Conservation (phyloP, 2,329 filamentous ascomycete genomes). For the Phyllosticta paracitricarpa region DNA sequence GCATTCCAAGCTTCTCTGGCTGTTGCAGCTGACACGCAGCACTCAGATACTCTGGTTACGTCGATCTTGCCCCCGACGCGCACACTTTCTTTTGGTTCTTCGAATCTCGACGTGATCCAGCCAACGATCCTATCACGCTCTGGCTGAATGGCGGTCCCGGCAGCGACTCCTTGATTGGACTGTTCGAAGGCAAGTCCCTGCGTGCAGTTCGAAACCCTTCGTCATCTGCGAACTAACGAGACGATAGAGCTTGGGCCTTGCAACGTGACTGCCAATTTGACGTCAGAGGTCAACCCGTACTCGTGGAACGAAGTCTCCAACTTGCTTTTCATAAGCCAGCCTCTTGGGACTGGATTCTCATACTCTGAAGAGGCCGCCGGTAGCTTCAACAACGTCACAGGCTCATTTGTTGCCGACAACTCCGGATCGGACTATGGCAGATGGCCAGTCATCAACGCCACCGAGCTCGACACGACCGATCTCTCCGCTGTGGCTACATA, state of each 20-base stretch:
- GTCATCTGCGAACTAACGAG: background rate
- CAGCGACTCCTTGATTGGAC: conserved; percentile 43
- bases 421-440: conserved; percentile 35
- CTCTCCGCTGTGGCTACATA: conserved; percentile 46
- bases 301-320: conserved; percentile 51
- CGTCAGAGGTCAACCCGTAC: conserved; percentile 42
- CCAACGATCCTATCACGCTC: conserved; percentile 38
- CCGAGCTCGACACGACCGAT: conserved; percentile 45
- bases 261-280: conserved; percentile 26
- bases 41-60: conserved; percentile 33
- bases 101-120: conserved; percentile 39
- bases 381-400: conserved; percentile 31
- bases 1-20: background rate
- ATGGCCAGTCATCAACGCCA: conserved; percentile 41
- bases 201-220: background rate
- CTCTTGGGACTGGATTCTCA: conserved; percentile 48
- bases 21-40: background rate
- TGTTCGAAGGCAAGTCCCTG: conserved; percentile 37
- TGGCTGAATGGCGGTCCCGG: conserved; percentile 48
- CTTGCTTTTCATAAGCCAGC: conserved; percentile 53
- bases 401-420: conserved; percentile 35
- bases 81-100: conserved; percentile 42
- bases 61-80: conserved; percentile 27
- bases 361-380: conserved; percentile 25
- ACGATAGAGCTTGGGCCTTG: conserved; percentile 30